Evolutionary conservation across 371 early-diverging fungal genomes (phyloP).

Genomic region (Actinomucor elegans): DNA sequence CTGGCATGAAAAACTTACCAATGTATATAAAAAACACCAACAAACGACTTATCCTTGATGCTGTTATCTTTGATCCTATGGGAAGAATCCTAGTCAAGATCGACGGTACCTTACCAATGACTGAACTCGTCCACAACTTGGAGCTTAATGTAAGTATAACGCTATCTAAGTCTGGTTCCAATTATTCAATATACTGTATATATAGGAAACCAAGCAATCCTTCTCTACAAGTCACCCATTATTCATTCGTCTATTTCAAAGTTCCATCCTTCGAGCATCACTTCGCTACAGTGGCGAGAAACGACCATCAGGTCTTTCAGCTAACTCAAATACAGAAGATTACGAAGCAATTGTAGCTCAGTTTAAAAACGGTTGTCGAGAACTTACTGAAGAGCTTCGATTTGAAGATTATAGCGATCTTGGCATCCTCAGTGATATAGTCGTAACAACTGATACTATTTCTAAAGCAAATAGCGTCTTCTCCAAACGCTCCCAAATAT

Average conservation of each 20-base stretch:
- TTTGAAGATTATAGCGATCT: slow-evolving; percentile 22
- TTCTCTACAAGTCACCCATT: slow-evolving; percentile 26
- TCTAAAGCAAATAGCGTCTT: neutral
- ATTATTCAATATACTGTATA: neutral
- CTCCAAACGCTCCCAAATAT: neutral
- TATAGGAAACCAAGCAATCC: slow-evolving; percentile 11
- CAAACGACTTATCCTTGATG: slow-evolving; percentile 31
- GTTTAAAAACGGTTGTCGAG: slow-evolving; percentile 27
- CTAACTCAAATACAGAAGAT: slow-evolving; percentile 3
- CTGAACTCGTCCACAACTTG: slow-evolving; percentile 25
- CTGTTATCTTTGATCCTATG: slow-evolving; percentile 32
- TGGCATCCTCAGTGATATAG: slow-evolving; percentile 39
- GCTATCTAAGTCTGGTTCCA: too few relatives aligned
- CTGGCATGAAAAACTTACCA: slow-evolving; percentile 7
- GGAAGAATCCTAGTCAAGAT: slow-evolving; percentile 42
- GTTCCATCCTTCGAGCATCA: slow-evolving; percentile 10
- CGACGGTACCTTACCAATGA: slow-evolving; percentile 44
- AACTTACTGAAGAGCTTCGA: slow-evolving; percentile 28
- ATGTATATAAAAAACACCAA: slow-evolving; percentile 14
- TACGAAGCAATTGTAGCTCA: slow-evolving; percentile 10
- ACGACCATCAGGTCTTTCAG: slow-evolving; percentile 7
- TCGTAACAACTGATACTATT: slow-evolving; percentile 33
- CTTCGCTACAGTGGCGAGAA: neutral
- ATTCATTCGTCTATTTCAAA: slow-evolving; percentile 28
- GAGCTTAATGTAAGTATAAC: slow-evolving; percentile 19